phyloP scores from a whole-genome alignment of 768 basidiomycete species.

The Suillus paluster region DNA sequence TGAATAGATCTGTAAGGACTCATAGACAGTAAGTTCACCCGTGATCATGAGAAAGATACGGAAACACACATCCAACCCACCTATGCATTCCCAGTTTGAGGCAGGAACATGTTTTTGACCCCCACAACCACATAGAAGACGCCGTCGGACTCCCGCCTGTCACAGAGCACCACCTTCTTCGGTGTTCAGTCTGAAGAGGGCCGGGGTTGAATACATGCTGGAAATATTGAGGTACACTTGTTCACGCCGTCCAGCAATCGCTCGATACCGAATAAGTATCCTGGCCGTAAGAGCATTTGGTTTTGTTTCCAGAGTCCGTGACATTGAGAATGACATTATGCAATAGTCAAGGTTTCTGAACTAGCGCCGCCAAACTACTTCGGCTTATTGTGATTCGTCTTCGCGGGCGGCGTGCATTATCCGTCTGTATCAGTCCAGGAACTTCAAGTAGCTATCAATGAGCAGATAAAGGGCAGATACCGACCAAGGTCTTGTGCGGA shows the following conservation, averaged over 20 bases:
- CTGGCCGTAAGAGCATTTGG: neutral
- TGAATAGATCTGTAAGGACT: neutral
- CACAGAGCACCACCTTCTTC: neutral
- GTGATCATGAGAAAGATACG: neutral
- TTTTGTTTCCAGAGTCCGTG: too few relatives aligned
- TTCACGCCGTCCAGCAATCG: neutral
- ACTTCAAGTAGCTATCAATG: too few relatives aligned
- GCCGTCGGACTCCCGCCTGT: neutral
- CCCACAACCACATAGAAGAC: neutral
- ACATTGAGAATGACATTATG: too few relatives aligned
- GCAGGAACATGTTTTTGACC: neutral
- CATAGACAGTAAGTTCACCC: neutral
- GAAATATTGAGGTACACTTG: neutral
- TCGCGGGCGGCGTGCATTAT: too few relatives aligned
- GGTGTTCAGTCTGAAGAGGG: neutral
- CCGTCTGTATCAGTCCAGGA: too few relatives aligned
- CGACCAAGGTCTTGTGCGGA: too few relatives aligned
- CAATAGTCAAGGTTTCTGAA: too few relatives aligned
- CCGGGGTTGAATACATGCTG: neutral
- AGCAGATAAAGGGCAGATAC: too few relatives aligned
- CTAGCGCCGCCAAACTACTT: too few relatives aligned
- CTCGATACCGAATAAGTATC: neutral
- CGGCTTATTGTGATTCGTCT: too few relatives aligned
- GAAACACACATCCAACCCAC: neutral
- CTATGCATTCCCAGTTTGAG: neutral